Base-by-base conservation (phyloP, 352 stramenopile genomes). In the Pythium periplocum region DNA sequence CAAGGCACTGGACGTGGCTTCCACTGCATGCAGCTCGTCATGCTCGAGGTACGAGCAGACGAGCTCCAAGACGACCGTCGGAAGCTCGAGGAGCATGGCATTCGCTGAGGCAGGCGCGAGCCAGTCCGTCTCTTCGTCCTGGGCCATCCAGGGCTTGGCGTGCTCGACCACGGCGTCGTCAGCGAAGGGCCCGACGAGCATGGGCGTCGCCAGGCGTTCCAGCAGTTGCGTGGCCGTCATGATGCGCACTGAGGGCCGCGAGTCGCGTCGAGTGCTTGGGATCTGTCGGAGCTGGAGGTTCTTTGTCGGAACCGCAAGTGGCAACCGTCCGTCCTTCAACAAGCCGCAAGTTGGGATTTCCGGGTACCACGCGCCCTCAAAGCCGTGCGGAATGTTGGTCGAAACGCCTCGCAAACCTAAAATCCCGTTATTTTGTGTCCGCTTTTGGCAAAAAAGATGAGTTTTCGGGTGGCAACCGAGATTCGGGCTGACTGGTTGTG, bases 1-100 rank as follows among this genome's bases (percentile, higher is more conserved):
- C 30, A 83, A 36, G 10, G 50, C 48, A 2, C 42, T 44, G 5
- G 72, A 73, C n/a, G 64, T 79, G 39, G 63, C 57, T 44, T 87
- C 79, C 10, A 73, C 61, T 0, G 67, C 62, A 56, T 90, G 79
- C 33, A 90, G 67, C 17, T 61, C 70, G 26, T 26, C 35, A 46
- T 90, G 76, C 51, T 86, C 76, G 35, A 86, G 59, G 53, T 76
- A 86, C 34, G 63, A 65, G 52, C 75, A 73, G 46, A 86, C 62
- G n/a, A 70, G 64, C 52, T 76, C 51, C 33, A 86, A 60, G 55
- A 87, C 26, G 9, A 71, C 71, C 26, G 46, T 52, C 6, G 79
- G 79, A 32, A 90, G 57, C 10, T 62, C 10, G 6, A 73, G 38
- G 30, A 11, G 53, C 39, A 48, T 11, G 43, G 9, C 17, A 11